Evolutionary conservation across 2,329 filamentous ascomycete species (phyloP).

Genomic region (Penicillium polonicum): DNA sequence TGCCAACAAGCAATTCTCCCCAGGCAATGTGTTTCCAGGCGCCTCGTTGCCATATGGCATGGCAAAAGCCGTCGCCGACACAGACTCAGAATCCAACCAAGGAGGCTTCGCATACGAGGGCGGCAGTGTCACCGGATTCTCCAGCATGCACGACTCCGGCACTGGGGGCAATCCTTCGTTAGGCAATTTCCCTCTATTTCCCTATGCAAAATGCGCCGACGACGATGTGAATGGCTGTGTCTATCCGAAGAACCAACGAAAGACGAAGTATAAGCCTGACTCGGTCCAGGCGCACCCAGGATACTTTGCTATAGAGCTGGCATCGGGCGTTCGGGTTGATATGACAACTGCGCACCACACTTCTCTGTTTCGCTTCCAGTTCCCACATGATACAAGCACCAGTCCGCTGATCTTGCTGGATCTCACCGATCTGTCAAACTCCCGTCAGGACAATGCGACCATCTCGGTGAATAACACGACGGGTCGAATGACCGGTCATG

Average conservation of each 20-base stretch:
- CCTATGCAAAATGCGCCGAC: conserved; percentile 59
- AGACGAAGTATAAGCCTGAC: conserved; percentile 48
- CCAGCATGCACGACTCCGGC: conserved; percentile 51
- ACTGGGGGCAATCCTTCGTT: conserved; percentile 59
- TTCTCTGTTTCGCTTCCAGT: conserved; percentile 64
- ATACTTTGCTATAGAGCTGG: conserved; percentile 62
- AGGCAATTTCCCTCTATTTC: conserved; percentile 71
- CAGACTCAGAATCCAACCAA: conserved; percentile 52
- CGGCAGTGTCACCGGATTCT: conserved; percentile 53
- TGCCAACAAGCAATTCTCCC: background rate
- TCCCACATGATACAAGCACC: conserved; percentile 53
- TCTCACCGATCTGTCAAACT: conserved; percentile 62
- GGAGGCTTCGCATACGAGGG: conserved; percentile 57
- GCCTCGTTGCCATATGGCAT: conserved; percentile 56
- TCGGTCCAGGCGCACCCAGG: conserved; percentile 62
- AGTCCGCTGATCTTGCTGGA: conserved; percentile 65
- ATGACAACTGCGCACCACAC: conserved; percentile 66
- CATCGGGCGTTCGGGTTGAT: conserved; percentile 58
- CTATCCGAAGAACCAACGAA: conserved; percentile 57
- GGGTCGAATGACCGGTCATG: conserved; percentile 63
- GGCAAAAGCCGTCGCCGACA: conserved; percentile 58
- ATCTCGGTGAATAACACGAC: conserved; percentile 57
- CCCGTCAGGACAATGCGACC: conserved; percentile 58
- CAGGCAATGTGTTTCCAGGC: conserved; percentile 58
- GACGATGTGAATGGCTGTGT: conserved; percentile 62